A percentile compares a stretch with the other conserved stretches of the same genome.
Conservation (phyloP, 164 flowering plant species). For the Warburgia ugandensis region DNA sequence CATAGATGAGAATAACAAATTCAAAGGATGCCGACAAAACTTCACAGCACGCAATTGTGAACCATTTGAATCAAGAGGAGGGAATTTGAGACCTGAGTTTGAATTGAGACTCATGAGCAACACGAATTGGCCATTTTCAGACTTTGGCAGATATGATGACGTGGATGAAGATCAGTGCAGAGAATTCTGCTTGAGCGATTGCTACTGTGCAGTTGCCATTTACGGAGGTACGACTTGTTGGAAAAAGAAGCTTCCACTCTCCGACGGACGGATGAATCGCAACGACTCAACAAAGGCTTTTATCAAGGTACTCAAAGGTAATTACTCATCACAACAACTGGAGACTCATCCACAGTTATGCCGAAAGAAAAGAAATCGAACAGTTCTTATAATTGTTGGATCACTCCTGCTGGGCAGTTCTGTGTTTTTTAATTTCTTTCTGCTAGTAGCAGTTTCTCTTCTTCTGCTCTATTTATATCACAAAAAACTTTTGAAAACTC, state of each 20-base stretch:
- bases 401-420: constrained; percentile 37
- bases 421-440: constrained; percentile 22
- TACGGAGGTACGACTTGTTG: constrained; percentile 23
- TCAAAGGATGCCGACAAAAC: constrained; percentile 33
- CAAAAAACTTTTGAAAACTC: too few relatives aligned
- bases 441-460: background rate
- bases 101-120: constrained; percentile 8
- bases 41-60: constrained; percentile 27
- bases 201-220: constrained; percentile 43
- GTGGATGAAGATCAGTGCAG: constrained; percentile 28
- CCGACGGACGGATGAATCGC: constrained; percentile 29
- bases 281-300: constrained; percentile 16
- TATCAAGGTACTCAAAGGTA: constrained; percentile 22
- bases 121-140: constrained; percentile 35
- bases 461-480: too few relatives aligned
- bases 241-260: constrained; percentile 41
- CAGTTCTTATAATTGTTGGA: constrained; percentile 9
- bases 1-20: constrained; percentile 29
- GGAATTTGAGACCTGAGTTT: background rate
- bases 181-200: constrained; percentile 37
- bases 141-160: constrained; percentile 17
- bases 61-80: too few relatives aligned
- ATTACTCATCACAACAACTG: too few relatives aligned
- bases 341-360: too few relatives aligned
- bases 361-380: constrained; percentile 5